These are phyloP conservation scores for Beauveria australis DNA, from an alignment of 2,329 filamentous ascomycete genomes.

Conservation along the genomic window DNA sequence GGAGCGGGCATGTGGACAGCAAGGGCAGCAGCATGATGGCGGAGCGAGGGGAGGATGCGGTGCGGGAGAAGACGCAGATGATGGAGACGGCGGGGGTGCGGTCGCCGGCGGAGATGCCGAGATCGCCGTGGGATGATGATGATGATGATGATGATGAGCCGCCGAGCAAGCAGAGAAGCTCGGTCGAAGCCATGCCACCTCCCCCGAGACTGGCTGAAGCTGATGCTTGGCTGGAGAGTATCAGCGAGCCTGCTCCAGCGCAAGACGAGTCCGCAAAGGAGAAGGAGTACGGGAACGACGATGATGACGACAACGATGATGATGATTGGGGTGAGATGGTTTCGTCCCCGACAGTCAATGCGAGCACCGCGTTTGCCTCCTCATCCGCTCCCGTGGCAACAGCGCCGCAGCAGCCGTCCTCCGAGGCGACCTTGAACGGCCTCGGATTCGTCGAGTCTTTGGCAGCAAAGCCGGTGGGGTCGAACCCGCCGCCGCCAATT, in stretches of 20 bases:
- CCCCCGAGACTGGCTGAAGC: not conserved
- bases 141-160: not conserved
- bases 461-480: not conserved
- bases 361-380: not conserved
- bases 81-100: slow-evolving; percentile 11
- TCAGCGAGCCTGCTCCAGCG: not conserved
- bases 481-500: not conserved
- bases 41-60: too few relatives aligned
- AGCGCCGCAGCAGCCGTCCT: not conserved
- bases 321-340: slow-evolving; percentile 55
- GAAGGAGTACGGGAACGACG: too few relatives aligned
- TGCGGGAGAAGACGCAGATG: slow-evolving; percentile 17
- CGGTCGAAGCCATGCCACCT: slow-evolving; percentile 11
- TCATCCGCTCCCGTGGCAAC: not conserved
- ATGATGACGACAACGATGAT: slow-evolving; percentile 14
- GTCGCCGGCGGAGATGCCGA: not conserved
- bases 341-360: slow-evolving; percentile 20
- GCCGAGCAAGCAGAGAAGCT: slow-evolving; percentile 12
- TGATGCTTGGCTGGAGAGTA: not conserved
- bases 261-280: not conserved
- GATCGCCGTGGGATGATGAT: slow-evolving; percentile 8
- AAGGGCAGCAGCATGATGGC: too few relatives aligned
- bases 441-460: not conserved
- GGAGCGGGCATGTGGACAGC: too few relatives aligned
- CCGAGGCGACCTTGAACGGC: not conserved